A percentile compares a stretch with the other conserved stretches of the same genome.
These are phyloP conservation scores for Paraurostyla sp. DNA, from an alignment of 73 alveolate genomes.

Conservation along the genomic window DNA sequence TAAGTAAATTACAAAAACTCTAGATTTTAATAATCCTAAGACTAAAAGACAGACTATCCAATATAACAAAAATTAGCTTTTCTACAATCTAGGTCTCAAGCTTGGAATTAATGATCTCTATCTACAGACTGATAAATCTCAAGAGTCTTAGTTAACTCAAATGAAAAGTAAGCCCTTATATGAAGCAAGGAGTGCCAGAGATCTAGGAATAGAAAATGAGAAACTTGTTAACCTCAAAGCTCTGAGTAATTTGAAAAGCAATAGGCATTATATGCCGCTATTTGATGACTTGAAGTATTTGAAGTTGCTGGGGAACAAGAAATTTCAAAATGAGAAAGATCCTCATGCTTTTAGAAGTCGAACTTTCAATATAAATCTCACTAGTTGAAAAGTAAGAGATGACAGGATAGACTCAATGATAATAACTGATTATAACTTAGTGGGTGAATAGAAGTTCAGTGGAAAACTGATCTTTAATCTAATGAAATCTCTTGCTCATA, in stretches of 20 bases:
- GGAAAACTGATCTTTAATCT: background rate
- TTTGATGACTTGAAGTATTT: constrained; percentile 9
- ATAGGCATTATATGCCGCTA: constrained; percentile 28
- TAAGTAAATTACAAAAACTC: background rate
- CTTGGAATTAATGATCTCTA: constrained; percentile 6
- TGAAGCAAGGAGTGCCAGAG: constrained; percentile 40
- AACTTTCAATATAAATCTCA: background rate
- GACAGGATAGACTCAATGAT: constrained; percentile 12
- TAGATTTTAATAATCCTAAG: background rate
- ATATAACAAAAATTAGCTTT: constrained; percentile 6
- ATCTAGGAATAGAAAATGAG: constrained; percentile 4
- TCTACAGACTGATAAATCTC: background rate
- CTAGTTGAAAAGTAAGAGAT: background rate
- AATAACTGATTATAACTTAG: constrained; percentile 10
- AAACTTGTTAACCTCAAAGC: background rate
- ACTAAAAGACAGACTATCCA: background rate
- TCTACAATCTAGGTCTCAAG: background rate
- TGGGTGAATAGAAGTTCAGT: background rate
- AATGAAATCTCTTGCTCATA: background rate
- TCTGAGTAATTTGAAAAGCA: constrained; percentile 2
- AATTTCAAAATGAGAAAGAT: background rate
- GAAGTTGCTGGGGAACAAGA: background rate
- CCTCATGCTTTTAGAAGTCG: background rate
- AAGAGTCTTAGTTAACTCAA: background rate
- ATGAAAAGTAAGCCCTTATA: constrained; percentile 17